Conservation (phyloP, 2,329 filamentous ascomycete species). For the Fusarium sp. region DNA sequence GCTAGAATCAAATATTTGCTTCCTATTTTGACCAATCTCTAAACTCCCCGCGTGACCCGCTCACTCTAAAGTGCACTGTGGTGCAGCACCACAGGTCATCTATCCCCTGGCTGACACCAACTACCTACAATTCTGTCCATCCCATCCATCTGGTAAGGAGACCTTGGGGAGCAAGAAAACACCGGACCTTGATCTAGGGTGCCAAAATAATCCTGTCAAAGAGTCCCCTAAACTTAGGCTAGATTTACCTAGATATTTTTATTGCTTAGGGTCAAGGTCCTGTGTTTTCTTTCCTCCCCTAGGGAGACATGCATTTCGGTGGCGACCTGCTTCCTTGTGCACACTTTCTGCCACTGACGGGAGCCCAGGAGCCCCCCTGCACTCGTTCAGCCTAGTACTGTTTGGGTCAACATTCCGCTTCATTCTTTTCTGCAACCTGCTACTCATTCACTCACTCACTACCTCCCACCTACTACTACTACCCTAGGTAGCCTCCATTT, state of each 20-base stretch:
- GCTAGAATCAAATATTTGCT: conserved; percentile 22
- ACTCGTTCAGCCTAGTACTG: conserved; percentile 13
- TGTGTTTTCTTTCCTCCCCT: not conserved
- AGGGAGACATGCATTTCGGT: conserved; percentile 4
- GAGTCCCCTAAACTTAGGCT: too few relatives aligned
- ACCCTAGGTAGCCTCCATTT: conserved; percentile 10
- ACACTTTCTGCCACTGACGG: not conserved
- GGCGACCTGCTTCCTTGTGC: not conserved
- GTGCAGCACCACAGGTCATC: not conserved
- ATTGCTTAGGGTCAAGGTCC: too few relatives aligned
- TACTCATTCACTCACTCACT: not conserved
- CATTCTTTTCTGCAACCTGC: conserved; percentile 17
- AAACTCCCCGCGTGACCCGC: conserved; percentile 7
- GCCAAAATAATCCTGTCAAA: too few relatives aligned
- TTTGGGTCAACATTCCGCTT: conserved; percentile 16
- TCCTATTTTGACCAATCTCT: conserved; percentile 3
- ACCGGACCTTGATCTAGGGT: too few relatives aligned
- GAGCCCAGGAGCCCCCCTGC: not conserved
- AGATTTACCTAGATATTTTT: too few relatives aligned
- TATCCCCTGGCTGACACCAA: not conserved
- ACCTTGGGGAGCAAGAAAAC: too few relatives aligned
- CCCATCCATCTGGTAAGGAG: not conserved
- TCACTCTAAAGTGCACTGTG: not conserved
- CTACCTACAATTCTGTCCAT: conserved; percentile 14
- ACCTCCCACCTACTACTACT: not conserved